phyloP scores from a whole-genome alignment of 148 eudicot genomes.

The Heliamphora exappendiculata region DNA sequence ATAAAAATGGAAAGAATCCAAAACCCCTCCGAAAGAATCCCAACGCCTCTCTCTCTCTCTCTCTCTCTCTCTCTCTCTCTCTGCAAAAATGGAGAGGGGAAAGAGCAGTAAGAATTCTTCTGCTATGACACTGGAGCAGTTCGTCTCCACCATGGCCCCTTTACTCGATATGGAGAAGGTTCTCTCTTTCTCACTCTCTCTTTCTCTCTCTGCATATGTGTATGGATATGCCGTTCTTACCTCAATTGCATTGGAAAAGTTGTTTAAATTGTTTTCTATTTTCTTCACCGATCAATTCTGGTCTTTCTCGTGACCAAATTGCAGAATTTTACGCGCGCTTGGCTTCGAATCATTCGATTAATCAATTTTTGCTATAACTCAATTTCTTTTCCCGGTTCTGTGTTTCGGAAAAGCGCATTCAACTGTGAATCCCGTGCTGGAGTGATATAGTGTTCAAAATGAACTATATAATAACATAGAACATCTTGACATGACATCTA shows the following conservation, averaged over 20 bases:
- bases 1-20: no score
- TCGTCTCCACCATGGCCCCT: slow-evolving; percentile 75
- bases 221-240: not conserved
- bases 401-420: not conserved
- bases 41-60: no score
- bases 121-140: slow-evolving; percentile 45
- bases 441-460: no score
- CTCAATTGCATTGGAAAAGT: not conserved
- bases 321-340: not conserved
- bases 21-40: no score
- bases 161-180: slow-evolving; percentile 92
- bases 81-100: not conserved
- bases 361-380: not conserved
- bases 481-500: no score
- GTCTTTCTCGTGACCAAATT: no score
- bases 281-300: no score
- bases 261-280: not conserved
- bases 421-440: not conserved
- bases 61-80: not conserved
- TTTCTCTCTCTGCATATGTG: not conserved
- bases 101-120: slow-evolving; percentile 2
- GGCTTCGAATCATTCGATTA: not conserved
- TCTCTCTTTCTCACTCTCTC: not conserved
- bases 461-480: no score
- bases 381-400: not conserved